These are phyloP conservation scores for Leccinum uliginosum DNA, from an alignment of 768 basidiomycete species.

Conservation along the genomic window DNA sequence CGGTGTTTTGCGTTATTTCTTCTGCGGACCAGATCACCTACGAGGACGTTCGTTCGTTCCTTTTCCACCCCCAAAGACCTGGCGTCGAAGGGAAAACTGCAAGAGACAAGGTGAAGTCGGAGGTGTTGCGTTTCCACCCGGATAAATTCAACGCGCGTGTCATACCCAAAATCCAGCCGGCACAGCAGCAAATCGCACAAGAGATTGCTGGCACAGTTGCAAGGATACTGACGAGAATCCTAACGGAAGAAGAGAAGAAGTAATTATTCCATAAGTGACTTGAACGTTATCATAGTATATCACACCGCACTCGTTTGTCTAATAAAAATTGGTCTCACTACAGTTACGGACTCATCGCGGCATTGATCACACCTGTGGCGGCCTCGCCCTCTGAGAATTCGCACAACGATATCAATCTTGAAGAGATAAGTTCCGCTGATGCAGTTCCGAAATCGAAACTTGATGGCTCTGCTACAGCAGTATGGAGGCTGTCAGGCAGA, in stretches of 20 bases:
- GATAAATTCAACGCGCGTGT: conserved; percentile 45
- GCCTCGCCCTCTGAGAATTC: neutral
- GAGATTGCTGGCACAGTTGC: conserved; percentile 38
- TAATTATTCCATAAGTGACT: neutral
- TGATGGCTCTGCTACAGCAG: neutral
- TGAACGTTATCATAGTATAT: neutral
- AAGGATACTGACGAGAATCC: conserved; percentile 38
- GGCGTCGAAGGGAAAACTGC: conserved; percentile 27
- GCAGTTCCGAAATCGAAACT: neutral
- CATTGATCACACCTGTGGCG: neutral
- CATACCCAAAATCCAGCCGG: conserved; percentile 30
- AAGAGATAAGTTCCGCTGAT: neutral
- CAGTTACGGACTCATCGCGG: neutral
- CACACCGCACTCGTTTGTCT: conserved; percentile 6
- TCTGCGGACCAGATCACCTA: conserved; percentile 33
- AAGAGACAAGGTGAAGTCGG: conserved; percentile 37
- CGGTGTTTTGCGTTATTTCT: conserved; percentile 26
- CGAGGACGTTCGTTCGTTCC: conserved; percentile 35
- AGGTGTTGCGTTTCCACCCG: conserved; percentile 52
- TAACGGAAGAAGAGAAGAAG: conserved; percentile 18
- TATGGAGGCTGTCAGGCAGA: neutral
- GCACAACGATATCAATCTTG: neutral
- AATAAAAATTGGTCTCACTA: neutral
- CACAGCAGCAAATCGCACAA: conserved; percentile 31
- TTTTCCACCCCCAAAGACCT: conserved; percentile 34